phyloP scores from a whole-genome alignment of 2,329 filamentous ascomycete species.

The Colletotrichum siamense region DNA sequence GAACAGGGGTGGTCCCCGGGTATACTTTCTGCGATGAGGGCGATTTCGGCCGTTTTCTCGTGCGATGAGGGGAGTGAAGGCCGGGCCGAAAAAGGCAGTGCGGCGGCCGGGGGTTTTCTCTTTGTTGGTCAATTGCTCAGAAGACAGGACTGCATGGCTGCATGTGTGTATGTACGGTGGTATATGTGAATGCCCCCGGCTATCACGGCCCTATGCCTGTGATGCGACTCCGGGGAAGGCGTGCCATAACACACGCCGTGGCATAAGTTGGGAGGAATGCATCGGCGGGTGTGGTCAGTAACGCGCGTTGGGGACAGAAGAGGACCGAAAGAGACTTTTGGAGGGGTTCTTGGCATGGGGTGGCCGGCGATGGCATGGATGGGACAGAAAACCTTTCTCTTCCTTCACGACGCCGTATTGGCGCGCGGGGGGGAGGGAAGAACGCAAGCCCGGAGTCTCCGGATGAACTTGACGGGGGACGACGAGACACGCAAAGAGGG shows the following conservation, averaged over 20 bases:
- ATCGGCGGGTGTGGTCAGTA: neutral
- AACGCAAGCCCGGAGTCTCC: neutral
- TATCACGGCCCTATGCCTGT: neutral
- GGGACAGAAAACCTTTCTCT: neutral
- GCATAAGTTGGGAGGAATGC: neutral
- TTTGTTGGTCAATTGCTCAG: neutral
- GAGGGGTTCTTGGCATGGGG: neutral
- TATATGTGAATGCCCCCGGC: neutral
- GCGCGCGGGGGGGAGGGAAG: neutral
- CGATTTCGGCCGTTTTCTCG: neutral
- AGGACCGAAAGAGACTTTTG: neutral
- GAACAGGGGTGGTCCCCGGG: neutral
- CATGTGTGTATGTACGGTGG: neutral
- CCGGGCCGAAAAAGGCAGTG: neutral
- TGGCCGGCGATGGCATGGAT: neutral
- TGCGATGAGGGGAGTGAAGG: neutral
- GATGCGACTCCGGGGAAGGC: neutral
- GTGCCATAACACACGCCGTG: neutral
- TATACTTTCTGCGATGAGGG: neutral
- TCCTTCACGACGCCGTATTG: neutral
- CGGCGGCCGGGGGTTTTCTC: neutral
- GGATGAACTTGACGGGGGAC: slow-evolving; percentile 1
- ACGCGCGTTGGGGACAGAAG: neutral
- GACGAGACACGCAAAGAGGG: neutral
- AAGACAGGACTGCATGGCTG: neutral